Percentiles rank a stretch among this genome's conserved stretches.
Conservation (phyloP, 345 rosid species). For the Draba incana region DNA sequence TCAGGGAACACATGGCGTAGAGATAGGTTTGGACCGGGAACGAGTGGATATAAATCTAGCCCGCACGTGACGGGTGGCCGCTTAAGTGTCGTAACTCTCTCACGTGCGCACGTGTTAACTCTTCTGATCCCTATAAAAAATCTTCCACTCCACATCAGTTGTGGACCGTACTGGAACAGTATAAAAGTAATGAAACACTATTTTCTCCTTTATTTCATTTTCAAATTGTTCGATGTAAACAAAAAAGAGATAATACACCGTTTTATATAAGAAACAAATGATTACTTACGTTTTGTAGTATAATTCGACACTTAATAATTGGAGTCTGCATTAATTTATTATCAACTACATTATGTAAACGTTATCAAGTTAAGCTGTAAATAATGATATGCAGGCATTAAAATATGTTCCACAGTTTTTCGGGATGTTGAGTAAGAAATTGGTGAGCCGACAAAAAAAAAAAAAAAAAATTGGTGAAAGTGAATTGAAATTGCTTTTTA, state of each 20-base stretch:
- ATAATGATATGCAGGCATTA: not conserved
- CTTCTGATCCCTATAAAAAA: constrained; percentile 21
- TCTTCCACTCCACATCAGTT: constrained; percentile 27
- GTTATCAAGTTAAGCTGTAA: not conserved
- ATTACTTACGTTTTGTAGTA: not conserved
- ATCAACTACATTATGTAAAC: not conserved
- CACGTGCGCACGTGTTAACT: constrained; percentile 37
- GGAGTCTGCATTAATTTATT: not conserved
- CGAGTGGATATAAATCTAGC: constrained; percentile 37
- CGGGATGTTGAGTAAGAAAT: not conserved
- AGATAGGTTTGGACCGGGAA: constrained; percentile 26
- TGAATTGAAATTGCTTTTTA: not conserved
- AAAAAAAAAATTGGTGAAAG: not conserved
- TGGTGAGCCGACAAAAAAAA: too few relatives aligned
- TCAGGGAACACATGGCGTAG: constrained; percentile 20
- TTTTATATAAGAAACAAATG: not conserved
- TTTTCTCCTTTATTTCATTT: constrained; percentile 20
- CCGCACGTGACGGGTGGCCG: constrained; percentile 41
- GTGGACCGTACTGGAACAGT: constrained; percentile 21
- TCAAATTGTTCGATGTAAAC: constrained; percentile 4
- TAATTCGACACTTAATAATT: not conserved
- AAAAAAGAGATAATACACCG: not conserved
- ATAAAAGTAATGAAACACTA: constrained; percentile 24
- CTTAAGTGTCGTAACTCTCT: constrained; percentile 21
- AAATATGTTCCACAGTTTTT: not conserved